Base-by-base conservation (phyloP, 2,329 filamentous ascomycete species). In the Lithohypha guttulata region DNA sequence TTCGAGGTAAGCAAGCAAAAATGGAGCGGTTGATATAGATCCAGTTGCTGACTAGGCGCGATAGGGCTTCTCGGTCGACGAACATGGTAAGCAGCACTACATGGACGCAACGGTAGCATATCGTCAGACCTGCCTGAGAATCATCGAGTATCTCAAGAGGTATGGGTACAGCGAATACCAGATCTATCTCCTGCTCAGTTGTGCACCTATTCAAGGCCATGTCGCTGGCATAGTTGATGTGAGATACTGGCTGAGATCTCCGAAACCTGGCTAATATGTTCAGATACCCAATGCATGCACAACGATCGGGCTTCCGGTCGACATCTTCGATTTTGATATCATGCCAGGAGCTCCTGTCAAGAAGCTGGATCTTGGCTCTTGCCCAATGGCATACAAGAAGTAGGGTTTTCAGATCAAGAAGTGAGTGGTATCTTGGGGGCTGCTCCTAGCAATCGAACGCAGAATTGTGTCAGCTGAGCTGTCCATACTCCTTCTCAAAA, bases 241-340 rank as follows among this genome's bases (percentile, higher is more conserved):
- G 44, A 54, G 56, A 49, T 10, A 28, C 26, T 46, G 37, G 34
- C 30, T 26, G 22, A 19, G 13, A 18, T 41, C 4, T 21, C 29
- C 15, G 17, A 28, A 20, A 23, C 18, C 11, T 37, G 35, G 30
- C 38, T 34, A 38, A 28, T 19, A 22, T 6, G 33, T 8, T 13
- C 42, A 61, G 58, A 84, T 93, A 34, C 86, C 86, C 0, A 93
- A 94, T 56, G 84, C 82, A 0, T 94, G 87, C 55, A 93, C 86
- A 3, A 94, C 87, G 0, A 66, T 94, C 43, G 86, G 85, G 0
- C 57, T 94, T 39, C 87, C 87, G 1, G 84, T 93, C 69, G 87
- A 94, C 61, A 93, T 95, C 38, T 95, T 95, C 53, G 84, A 91
- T 55, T 93, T 95, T 60, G 86, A 94, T 56, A 89, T 94, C 50